phyloP scores from a whole-genome alignment of 73 alveolate species.

The Paramecium pentaurelia region DNA sequence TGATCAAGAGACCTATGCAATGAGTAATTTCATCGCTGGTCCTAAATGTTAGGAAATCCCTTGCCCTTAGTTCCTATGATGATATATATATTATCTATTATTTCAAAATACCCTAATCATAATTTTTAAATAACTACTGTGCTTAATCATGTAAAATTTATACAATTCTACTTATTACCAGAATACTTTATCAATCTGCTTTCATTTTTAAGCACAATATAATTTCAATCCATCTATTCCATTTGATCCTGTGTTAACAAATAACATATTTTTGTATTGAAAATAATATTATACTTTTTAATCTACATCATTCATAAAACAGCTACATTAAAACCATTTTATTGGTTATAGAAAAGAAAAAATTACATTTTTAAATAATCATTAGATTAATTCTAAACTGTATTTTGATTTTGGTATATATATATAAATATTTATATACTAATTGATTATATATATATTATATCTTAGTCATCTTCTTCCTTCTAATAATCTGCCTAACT shows the following conservation, averaged over 20 bases:
- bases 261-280: not conserved
- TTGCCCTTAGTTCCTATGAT: constrained; percentile 12
- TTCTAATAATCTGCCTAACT: constrained; percentile 42
- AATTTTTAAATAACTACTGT: not conserved
- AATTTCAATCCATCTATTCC: not conserved
- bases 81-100: not conserved
- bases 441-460: not conserved
- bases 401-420: not conserved
- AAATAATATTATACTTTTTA: too few species aligned
- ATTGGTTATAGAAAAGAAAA: not conserved
- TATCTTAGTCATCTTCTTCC: constrained; percentile 53
- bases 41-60: constrained; percentile 35
- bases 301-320: not conserved
- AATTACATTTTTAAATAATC: not conserved
- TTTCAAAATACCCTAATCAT: not conserved
- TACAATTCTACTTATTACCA: not conserved
- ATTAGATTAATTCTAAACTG: not conserved
- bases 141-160: not conserved
- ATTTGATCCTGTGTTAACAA: not conserved
- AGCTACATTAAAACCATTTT: not conserved
- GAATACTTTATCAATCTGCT: not conserved
- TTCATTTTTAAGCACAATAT: not conserved
- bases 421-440: not conserved
- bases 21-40: constrained; percentile 33
- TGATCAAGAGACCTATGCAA: constrained; percentile 46